Evolutionary conservation across 1,284 basidiomycete species (phyloP).

Genomic region (Jaminaea rosea): DNA sequence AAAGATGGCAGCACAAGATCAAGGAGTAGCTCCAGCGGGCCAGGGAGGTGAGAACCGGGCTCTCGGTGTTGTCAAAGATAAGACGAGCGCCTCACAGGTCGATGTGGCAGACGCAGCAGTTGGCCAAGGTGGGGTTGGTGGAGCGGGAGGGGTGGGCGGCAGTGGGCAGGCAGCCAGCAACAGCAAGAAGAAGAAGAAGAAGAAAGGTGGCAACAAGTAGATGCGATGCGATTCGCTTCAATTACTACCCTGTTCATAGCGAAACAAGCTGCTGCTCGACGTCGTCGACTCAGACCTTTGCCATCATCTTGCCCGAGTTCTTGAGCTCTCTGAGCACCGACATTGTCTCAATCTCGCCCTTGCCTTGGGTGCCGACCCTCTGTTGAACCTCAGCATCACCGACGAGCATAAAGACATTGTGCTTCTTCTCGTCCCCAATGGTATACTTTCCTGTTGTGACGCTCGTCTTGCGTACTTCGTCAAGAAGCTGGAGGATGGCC

Average conservation of each 20-base stretch:
- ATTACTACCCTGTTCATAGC: too few relatives aligned
- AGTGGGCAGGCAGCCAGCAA: neutral
- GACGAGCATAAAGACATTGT: constrained; percentile 47
- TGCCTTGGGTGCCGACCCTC: constrained; percentile 48
- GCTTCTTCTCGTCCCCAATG: constrained; percentile 66
- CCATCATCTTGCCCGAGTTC: constrained; percentile 52
- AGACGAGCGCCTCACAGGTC: neutral
- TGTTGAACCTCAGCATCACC: constrained; percentile 24
- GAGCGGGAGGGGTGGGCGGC: constrained; percentile 1
- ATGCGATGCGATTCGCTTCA: too few relatives aligned
- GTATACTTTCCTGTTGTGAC: constrained; percentile 68
- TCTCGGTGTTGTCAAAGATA: too few relatives aligned
- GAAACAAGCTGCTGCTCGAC: too few relatives aligned
- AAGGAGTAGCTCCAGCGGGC: constrained; percentile 1
- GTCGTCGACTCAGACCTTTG: constrained; percentile 15
- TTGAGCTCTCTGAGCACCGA: constrained; percentile 67
- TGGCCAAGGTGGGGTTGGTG: neutral
- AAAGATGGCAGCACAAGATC: constrained; percentile 54
- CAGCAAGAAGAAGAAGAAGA: constrained; percentile 7
- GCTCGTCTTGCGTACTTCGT: constrained; percentile 48
- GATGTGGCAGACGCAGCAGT: neutral
- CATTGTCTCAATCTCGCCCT: constrained; percentile 60
- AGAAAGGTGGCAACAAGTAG: constrained; percentile 10
- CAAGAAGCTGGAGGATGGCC: constrained; percentile 54
- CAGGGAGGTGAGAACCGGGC: neutral